A percentile compares a stretch with the other conserved stretches of the same genome.
These are phyloP conservation scores for Pseudoturritis turrita DNA, from an alignment of 345 rosid genomes.

Conservation along the genomic window DNA sequence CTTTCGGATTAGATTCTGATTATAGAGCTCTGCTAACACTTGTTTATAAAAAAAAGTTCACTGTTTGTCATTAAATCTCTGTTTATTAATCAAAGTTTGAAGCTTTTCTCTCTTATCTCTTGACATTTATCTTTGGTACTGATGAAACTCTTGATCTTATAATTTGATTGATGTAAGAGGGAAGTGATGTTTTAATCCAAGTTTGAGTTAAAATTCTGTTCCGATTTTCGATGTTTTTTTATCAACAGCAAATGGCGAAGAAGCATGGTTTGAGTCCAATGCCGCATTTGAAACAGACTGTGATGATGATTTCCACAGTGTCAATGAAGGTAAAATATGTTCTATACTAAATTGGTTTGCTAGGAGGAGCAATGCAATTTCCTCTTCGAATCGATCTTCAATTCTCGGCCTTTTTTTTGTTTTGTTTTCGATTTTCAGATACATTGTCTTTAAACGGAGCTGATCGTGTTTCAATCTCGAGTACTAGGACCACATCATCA, in stretches of 20 bases:
- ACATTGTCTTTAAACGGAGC: slow-evolving; percentile 50
- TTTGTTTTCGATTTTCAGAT: slow-evolving; percentile 41
- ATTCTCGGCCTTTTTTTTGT: background rate
- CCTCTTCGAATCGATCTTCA: background rate
- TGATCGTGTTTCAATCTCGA: slow-evolving; percentile 50
- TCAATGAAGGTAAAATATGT: slow-evolving; percentile 58
- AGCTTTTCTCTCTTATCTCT: background rate
- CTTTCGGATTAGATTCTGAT: slow-evolving; percentile 19
- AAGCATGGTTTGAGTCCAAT: slow-evolving; percentile 71
- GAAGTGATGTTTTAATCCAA: background rate
- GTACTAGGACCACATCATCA: slow-evolving; percentile 38
- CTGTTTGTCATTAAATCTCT: background rate
- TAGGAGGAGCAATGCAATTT: background rate
- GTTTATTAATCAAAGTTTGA: background rate
- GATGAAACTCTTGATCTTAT: background rate
- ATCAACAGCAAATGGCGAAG: slow-evolving; percentile 56
- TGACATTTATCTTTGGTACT: background rate
- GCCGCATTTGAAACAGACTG: slow-evolving; percentile 68
- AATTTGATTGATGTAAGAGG: background rate
- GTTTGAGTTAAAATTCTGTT: background rate
- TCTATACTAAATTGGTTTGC: background rate
- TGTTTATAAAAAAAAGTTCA: background rate
- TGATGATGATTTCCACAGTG: slow-evolving; percentile 87
- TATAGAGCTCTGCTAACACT: background rate
- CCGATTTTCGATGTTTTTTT: background rate